Evolutionary conservation across 257 asterid genomes (phyloP).

Genomic region (Mentha longifolia): DNA sequence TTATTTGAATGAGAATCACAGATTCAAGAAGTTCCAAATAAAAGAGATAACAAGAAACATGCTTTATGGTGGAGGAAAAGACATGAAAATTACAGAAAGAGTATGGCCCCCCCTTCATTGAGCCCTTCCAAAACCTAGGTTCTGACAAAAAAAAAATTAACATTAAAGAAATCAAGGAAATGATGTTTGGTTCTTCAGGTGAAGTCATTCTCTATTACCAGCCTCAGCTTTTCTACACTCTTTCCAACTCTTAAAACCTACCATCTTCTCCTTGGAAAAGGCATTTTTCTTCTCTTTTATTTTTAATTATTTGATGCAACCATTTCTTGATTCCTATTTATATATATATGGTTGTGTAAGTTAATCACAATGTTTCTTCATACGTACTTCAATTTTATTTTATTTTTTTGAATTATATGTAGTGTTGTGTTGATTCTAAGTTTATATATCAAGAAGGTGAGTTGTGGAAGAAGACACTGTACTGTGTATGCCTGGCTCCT

Average conservation of each 20-base stretch:
- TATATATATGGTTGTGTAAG: not conserved
- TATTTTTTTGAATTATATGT: not conserved
- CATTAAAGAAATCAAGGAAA: slow-evolving; percentile 22
- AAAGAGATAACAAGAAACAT: not conserved
- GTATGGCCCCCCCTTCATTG: slow-evolving; percentile 10
- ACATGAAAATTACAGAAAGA: not conserved
- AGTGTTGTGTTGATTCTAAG: no score
- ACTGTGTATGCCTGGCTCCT: slow-evolving; percentile 56
- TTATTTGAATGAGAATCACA: not conserved
- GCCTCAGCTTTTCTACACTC: slow-evolving; percentile 14
- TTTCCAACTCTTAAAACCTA: slow-evolving; percentile 42
- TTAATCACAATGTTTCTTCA: no score
- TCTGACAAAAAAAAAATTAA: slow-evolving; percentile 17
- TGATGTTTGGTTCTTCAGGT: slow-evolving; percentile 34
- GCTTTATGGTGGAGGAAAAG: slow-evolving; percentile 20
- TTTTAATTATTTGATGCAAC: not conserved
- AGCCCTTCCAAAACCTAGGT: slow-evolving; percentile 31
- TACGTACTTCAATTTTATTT: no score
- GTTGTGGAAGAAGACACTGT: no score
- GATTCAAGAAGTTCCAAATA: slow-evolving; percentile 17
- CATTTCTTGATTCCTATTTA: slow-evolving; percentile 2
- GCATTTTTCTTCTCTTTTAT: not conserved
- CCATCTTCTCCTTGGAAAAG: slow-evolving; percentile 17
- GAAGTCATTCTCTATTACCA: slow-evolving; percentile 32
- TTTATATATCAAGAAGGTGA: no score